Evolutionary conservation across 495 filamentous ascomycete species (phyloP), one percentile per base, ranked within the genome.

Genomic region (Aspergillus bridgeri): DNA sequence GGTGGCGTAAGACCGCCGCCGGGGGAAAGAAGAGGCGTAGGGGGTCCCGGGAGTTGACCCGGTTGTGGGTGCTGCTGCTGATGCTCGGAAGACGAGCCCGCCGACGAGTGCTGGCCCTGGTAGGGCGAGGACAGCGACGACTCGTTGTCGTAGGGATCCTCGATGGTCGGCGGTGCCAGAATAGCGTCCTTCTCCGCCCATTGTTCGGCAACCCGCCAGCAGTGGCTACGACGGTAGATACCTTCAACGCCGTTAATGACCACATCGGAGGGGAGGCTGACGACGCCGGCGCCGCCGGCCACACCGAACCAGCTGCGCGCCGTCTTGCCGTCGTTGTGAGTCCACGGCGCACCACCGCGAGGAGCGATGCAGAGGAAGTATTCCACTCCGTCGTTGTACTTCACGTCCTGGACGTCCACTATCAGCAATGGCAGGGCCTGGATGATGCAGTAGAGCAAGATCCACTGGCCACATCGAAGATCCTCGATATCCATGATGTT

Each of bases 291-390:
- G 44, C 87, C 83, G 27, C 86, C 86, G 42, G 84, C 82, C 25
- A 92, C 86, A 59, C 89, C 85, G 68, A 90, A 91, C 92, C 92
- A 92, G 60, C 84, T 86, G 66, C 85, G 83, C 61, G 83, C 83
- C 25, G 80, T 79, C 56, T 83, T 83, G 57, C 77, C 80, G 58
- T 80, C 77, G 48, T 91, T 88, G 53, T 89, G 85, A 48, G 87
- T 86, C 95, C 94, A 98, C 3, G 94, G 93, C 2, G 86, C 79
- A 59, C 86, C 86, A 20, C 89, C 89, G 62, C 89, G 86, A 0
- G 92, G 87, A 9, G 90, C 87, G 68, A 96, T 84, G 72, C 92
- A 98, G n/a, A 98, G 82, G 78, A 97, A 98, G 74, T 98, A 96
- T 69, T 97, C 95, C 11, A 96, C 91, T 4, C 86, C 87, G 25